phyloP scores from a whole-genome alignment of 495 filamentous ascomycete species.

The Penicillium waksmanii region DNA sequence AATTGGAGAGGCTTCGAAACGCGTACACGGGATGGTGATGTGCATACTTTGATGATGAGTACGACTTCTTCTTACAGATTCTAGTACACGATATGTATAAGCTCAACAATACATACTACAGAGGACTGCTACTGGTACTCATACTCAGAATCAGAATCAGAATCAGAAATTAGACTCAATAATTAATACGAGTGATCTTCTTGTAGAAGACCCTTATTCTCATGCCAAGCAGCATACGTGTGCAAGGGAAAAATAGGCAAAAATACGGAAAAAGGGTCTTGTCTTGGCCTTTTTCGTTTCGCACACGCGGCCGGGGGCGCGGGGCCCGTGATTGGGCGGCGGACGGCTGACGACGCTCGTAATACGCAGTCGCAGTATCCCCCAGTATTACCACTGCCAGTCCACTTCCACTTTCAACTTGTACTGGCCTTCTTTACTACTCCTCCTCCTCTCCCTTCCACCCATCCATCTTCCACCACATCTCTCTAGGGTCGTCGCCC shows the following conservation, averaged over 20 bases:
- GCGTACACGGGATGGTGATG: slow-evolving; percentile 13
- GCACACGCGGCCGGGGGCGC: slow-evolving; percentile 51
- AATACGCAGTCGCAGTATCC: slow-evolving; percentile 29
- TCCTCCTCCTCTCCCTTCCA: slow-evolving; percentile 11
- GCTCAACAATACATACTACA: not conserved
- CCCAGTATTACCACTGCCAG: slow-evolving; percentile 11
- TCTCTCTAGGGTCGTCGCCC: slow-evolving; percentile 19
- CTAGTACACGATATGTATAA: not conserved
- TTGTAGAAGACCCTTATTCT: not conserved
- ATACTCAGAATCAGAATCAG: too few relatives aligned
- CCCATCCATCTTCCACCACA: slow-evolving; percentile 11
- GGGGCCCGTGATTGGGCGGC: slow-evolving; percentile 48
- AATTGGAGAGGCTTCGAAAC: slow-evolving; percentile 23
- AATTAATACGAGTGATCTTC: too few relatives aligned
- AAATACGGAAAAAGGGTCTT: slow-evolving; percentile 37
- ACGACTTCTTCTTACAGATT: not conserved
- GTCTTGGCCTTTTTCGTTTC: slow-evolving; percentile 36
- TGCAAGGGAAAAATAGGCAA: slow-evolving; percentile 24
- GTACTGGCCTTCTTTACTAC: slow-evolving; percentile 15
- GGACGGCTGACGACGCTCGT: slow-evolving; percentile 53
- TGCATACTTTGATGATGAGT: slow-evolving; percentile 14
- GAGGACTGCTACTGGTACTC: not conserved
- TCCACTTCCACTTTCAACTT: slow-evolving; percentile 12
- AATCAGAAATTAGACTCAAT: too few relatives aligned
- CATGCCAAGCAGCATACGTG: slow-evolving; percentile 29